Conservation (phyloP, 2,329 filamentous ascomycete genomes). For the Pezicula radicicola region DNA sequence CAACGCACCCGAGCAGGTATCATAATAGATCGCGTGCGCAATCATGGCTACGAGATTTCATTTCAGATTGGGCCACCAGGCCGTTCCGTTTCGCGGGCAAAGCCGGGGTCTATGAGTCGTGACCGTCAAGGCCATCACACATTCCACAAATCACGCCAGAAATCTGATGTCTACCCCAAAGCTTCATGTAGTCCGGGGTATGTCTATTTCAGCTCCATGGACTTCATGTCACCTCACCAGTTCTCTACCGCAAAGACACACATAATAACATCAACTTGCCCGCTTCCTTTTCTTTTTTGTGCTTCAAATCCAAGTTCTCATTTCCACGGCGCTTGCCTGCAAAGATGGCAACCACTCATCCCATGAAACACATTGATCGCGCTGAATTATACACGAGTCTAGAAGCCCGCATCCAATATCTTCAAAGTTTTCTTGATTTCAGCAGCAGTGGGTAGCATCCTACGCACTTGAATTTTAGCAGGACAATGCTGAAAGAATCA, state of each 20-base stretch:
- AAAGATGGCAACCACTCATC: conserved; percentile 7
- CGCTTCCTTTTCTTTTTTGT: not conserved
- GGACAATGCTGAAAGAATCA: not conserved
- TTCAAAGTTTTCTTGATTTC: conserved; percentile 24
- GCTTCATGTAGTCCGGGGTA: not conserved
- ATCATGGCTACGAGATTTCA: too few relatives aligned
- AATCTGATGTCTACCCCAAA: not conserved
- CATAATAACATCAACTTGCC: not conserved
- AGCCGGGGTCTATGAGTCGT: not conserved
- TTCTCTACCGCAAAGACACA: not conserved
- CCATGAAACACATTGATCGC: conserved; percentile 14
- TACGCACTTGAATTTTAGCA: not conserved
- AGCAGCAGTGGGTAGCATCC: conserved; percentile 7
- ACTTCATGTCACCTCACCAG: not conserved
- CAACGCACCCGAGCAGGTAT: too few relatives aligned
- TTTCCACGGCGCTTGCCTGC: not conserved
- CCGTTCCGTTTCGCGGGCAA: not conserved
- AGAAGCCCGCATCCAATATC: conserved; percentile 22
- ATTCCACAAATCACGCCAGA: not conserved
- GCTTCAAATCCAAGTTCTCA: not conserved
- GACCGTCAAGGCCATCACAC: not conserved
- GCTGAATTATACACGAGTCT: conserved; percentile 17
- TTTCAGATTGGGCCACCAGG: too few relatives aligned
- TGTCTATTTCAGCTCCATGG: not conserved
- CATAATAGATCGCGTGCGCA: too few relatives aligned